These are phyloP conservation scores for Dipodascus geniculatus DNA, from an alignment of 805 yeast genomes.

Conservation along the genomic window DNA sequence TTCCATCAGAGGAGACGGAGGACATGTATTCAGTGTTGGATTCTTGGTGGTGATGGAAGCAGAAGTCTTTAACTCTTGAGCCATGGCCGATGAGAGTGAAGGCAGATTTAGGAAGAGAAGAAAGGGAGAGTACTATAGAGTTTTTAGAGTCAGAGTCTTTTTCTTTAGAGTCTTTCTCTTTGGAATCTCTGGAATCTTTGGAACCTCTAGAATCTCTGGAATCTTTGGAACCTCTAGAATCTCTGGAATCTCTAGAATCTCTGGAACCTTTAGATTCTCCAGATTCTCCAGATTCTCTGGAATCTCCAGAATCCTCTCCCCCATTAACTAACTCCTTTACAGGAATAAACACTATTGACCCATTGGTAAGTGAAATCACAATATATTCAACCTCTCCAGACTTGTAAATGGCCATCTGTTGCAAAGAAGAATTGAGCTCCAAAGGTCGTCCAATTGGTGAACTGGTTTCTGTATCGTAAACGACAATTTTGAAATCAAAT, in stretches of 20 bases:
- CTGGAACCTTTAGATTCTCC: no score
- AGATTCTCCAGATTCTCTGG: conserved; percentile 17
- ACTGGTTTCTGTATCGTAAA: conserved; percentile 56
- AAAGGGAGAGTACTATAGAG: background rate
- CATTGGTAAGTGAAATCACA: conserved; percentile 60
- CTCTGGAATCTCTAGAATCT: conserved; percentile 17
- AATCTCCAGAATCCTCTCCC: conserved; percentile 18
- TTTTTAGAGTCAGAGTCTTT: no score
- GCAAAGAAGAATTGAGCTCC: conserved; percentile 39
- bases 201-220: conserved; percentile 15
- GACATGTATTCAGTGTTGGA: conserved; percentile 45
- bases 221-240: conserved; percentile 14
- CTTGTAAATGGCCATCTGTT: conserved; percentile 45
- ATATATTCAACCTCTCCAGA: conserved; percentile 43
- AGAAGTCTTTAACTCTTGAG: conserved; percentile 71
- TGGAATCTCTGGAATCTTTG: conserved; percentile 22
- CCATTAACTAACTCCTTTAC: conserved; percentile 19
- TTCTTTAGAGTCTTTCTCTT: conserved; percentile 8
- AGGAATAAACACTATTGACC: conserved; percentile 46
- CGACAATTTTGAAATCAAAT: conserved; percentile 46
- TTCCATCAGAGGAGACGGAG: conserved; percentile 88
- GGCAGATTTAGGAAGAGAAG: conserved; percentile 7
- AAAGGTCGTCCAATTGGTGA: conserved; percentile 36
- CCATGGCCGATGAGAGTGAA: conserved; percentile 71
- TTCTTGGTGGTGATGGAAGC: conserved; percentile 24